phyloP scores from a whole-genome alignment of 768 basidiomycete species.

The Russula griseocarnosa region DNA sequence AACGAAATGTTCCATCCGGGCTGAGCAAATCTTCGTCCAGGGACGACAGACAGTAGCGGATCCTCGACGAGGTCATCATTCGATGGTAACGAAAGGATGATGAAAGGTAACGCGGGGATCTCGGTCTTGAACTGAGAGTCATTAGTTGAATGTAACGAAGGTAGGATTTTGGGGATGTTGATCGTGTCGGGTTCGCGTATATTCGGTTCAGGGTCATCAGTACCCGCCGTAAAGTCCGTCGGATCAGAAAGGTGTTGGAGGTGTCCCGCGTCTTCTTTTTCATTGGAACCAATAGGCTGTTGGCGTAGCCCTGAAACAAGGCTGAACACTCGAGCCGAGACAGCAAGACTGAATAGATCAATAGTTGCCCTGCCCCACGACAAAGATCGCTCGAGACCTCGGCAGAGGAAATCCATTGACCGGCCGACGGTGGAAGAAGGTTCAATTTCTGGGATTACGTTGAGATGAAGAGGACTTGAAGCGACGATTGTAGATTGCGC shows the following conservation, averaged over 20 bases:
- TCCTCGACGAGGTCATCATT: constrained; percentile 8
- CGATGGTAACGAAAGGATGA: constrained; percentile 19
- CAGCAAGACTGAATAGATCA: background rate
- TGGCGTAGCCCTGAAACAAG: background rate
- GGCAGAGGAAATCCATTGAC: constrained; percentile 1
- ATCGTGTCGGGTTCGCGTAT: background rate
- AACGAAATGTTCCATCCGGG: constrained; percentile 21
- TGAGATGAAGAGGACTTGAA: constrained; percentile 14
- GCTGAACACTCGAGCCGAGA: background rate
- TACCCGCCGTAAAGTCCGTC: background rate
- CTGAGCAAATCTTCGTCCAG: constrained; percentile 13
- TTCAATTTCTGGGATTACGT: background rate
- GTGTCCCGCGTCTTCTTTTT: background rate
- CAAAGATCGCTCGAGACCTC: constrained; percentile 4
- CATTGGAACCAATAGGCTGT: background rate
- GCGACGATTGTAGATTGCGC: constrained; percentile 22
- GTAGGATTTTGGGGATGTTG: background rate
- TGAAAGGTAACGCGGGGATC: constrained; percentile 10
- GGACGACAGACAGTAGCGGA: background rate
- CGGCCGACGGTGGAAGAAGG: background rate
- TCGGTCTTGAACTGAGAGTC: constrained; percentile 5
- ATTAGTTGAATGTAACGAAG: constrained; percentile 5
- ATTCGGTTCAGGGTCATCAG: background rate
- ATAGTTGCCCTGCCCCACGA: constrained; percentile 10
- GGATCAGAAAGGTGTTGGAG: background rate